Evolutionary conservation across 208 protist genomes (phyloP).

Genomic region (Phytomonas francai): DNA sequence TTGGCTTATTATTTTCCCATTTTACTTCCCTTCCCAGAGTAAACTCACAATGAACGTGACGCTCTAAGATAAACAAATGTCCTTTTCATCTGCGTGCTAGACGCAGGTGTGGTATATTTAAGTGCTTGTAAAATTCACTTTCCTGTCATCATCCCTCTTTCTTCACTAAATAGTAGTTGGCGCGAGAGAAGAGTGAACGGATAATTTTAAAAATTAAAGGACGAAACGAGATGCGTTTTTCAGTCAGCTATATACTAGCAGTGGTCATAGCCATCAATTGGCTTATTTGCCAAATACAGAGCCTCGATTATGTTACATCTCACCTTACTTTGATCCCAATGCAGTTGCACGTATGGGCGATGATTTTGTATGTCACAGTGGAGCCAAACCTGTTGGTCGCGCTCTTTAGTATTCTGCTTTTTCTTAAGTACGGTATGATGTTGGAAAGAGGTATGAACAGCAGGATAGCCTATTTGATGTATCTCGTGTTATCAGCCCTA

Average conservation of each 20-base stretch:
- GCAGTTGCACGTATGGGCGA: background rate
- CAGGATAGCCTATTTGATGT: background rate
- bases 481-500: background rate
- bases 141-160: background rate
- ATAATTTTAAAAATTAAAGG: background rate
- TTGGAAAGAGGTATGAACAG: background rate
- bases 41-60: background rate
- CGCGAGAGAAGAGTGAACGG: background rate
- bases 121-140: background rate
- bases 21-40: background rate
- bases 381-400: background rate
- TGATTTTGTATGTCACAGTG: background rate
- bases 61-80: background rate
- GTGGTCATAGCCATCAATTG: background rate
- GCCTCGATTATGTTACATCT: background rate
- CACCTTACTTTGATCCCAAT: background rate
- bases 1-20: background rate
- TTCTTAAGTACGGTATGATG: background rate
- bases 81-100: background rate
- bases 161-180: background rate
- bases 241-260: background rate
- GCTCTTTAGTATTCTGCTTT: background rate
- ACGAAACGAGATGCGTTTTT: background rate
- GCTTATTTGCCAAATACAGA: background rate
- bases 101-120: background rate